Percentiles rank a stretch among this genome's conserved stretches.
Evolutionary conservation across 2,329 filamentous ascomycete genomes (phyloP).

Genomic region (Nannizzia gypsea): DNA sequence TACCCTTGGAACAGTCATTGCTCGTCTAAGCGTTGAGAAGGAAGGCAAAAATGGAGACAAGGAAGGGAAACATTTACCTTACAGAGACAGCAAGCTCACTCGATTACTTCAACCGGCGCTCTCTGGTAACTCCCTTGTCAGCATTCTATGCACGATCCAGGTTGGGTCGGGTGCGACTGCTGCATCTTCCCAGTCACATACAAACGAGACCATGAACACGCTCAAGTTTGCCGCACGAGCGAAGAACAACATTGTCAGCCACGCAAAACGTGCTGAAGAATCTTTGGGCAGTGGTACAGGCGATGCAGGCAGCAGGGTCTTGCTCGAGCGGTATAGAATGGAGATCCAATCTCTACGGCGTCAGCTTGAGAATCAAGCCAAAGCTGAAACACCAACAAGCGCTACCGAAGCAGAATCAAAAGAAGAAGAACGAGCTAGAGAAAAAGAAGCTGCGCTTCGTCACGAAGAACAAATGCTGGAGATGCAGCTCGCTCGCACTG

Average conservation of each 20-base stretch:
- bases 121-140: slow-evolving; percentile 87
- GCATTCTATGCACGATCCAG: slow-evolving; percentile 93
- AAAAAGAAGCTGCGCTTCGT: slow-evolving; percentile 69
- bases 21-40: slow-evolving; percentile 77
- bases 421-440: slow-evolving; percentile 46
- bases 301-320: slow-evolving; percentile 72
- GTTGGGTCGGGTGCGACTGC: slow-evolving; percentile 65
- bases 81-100: slow-evolving; percentile 94
- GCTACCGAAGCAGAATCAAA: slow-evolving; percentile 46
- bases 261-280: slow-evolving; percentile 90
- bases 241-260: slow-evolving; percentile 95
- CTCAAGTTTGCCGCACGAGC: slow-evolving; percentile 92
- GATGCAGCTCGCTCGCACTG: slow-evolving; percentile 93
- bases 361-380: slow-evolving; percentile 75
- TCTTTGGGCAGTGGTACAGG: slow-evolving; percentile 63
- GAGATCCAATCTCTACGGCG: slow-evolving; percentile 73
- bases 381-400: slow-evolving; percentile 26
- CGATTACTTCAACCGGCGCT: slow-evolving; percentile 82
- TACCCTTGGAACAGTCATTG: slow-evolving; percentile 89
- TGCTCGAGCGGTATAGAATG: slow-evolving; percentile 85
- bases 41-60: slow-evolving; percentile 67
- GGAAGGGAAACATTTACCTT: slow-evolving; percentile 85
- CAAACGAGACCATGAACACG: slow-evolving; percentile 83
- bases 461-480: slow-evolving; percentile 97
- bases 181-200: slow-evolving; percentile 61